Conservation (phyloP, 306 rosid genomes). For the Senna siamea region DNA sequence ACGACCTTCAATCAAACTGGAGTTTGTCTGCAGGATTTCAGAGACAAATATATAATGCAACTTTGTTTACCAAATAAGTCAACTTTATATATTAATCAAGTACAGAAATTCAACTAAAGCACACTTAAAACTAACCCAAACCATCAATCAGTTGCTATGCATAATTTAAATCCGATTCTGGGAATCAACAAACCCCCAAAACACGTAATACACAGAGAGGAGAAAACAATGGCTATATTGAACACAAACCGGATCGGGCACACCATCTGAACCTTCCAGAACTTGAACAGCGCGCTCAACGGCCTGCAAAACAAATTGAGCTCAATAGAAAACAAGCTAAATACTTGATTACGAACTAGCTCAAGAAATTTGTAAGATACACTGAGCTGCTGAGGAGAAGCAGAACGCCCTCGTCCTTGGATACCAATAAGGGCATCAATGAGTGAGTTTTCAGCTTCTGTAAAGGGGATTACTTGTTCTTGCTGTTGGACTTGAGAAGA, state of each 20-base stretch:
- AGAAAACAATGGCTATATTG: not conserved
- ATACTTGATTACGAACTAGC: not conserved
- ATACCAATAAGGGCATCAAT: conserved; percentile 77
- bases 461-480: conserved; percentile 47
- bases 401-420: conserved; percentile 94
- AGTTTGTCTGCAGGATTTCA: conserved; percentile 65
- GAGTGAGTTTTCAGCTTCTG: conserved; percentile 71
- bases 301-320: conserved; percentile 46
- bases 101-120: not conserved
- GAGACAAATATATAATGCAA: not conserved
- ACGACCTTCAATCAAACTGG: conserved; percentile 80
- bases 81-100: not conserved
- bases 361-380: conserved; percentile 35
- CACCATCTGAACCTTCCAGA: conserved; percentile 70
- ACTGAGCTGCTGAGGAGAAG: conserved; percentile 76
- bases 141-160: not conserved
- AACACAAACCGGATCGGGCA: conserved; percentile 75
- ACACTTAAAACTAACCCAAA: not conserved
- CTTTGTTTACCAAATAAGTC: not conserved
- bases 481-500: conserved; percentile 41
- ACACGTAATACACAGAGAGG: conserved; percentile 14
- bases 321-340: not conserved
- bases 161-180: not conserved
- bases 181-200: not conserved
- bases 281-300: conserved; percentile 72